Base-by-base conservation (phyloP, 306 rosid genomes). In the Prunus mume region DNA sequence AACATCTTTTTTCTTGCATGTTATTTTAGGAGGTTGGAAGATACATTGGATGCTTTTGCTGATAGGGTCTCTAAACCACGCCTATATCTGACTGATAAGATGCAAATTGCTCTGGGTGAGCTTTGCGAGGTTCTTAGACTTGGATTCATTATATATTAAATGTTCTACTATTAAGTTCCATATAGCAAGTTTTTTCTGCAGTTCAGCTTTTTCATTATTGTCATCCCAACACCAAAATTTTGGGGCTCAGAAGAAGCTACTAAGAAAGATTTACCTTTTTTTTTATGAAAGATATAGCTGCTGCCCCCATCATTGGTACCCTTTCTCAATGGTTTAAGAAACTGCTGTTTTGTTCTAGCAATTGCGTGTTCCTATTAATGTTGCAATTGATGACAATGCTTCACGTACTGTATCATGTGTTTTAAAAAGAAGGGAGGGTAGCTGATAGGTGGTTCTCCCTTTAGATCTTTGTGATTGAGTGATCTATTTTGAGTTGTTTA, bases 101-200 rank as follows among this genome's bases (percentile, higher is more conserved):
- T 94, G 98, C 91, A 87, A 82, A 91, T 94, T 75, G 93, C 98
- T 68, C 78, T 94, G 43, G 96, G 98, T 94, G 87, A 86, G 90
- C 55, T 71, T 82, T 51, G 28, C 52, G 32, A 73, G 24, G 71
- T 72, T 72, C 79, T 73, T 38, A 50, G 19, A 51, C 28, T 63
- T 12, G 12, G 34, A 17, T 43, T 57, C 38, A 45, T 62, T 12
- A 61, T 28, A 34, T 27, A 5, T 15, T 14, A 67, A 68, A 34
- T 32, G 52, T 57, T 52, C 9, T 58, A 22, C 22, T 46, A 61
- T 19, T 27, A 4, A 51, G 12, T 34, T 58, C 24, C 30, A 12
- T 13, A 20, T 45, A 45, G 1, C 15, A 68, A 10, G 56, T 38
- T 38, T 32, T 68, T 46, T 12, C 19, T 5, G 55, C 55, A 45